phyloP scores from a whole-genome alignment of 352 stramenopile genomes.

The Pseudoperonospora humuli region DNA sequence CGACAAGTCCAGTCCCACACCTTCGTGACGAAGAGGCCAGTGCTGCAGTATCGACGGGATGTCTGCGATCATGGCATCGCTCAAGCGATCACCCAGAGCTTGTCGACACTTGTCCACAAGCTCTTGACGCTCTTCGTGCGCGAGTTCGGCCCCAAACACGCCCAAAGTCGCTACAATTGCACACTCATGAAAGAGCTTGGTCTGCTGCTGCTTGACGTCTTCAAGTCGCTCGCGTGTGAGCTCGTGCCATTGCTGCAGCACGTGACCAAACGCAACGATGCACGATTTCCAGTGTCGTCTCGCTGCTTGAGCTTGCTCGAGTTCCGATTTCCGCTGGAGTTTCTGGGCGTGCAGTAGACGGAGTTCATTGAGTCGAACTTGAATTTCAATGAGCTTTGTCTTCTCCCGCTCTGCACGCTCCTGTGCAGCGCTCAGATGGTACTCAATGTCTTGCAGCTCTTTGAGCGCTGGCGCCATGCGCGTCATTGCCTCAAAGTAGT shows the following conservation, averaged over 20 bases:
- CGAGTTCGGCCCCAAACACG: constrained; percentile 24
- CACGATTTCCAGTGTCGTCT: constrained; percentile 34
- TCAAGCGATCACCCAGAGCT: no score
- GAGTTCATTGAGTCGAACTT: constrained; percentile 42
- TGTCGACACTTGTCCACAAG: constrained; percentile 21
- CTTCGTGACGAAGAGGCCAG: constrained; percentile 26
- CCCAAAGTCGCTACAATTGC: constrained; percentile 25
- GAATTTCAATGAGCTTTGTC: constrained; percentile 42
- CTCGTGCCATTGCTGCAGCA: constrained; percentile 32
- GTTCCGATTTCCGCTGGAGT: constrained; percentile 31
- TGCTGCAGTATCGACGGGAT: constrained; percentile 16
- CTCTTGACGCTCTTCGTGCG: constrained; percentile 15
- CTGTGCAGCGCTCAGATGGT: constrained; percentile 33
- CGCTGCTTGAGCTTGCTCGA: constrained; percentile 46
- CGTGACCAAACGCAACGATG: constrained; percentile 29
- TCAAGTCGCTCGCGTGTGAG: constrained; percentile 17
- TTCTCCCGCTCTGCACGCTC: constrained; percentile 35
- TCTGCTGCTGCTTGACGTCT: constrained; percentile 15
- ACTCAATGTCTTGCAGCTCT: constrained; percentile 34
- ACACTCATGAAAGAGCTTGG: constrained; percentile 30
- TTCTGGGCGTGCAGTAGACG: constrained; percentile 25
- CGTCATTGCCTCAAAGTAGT: constrained; percentile 67
- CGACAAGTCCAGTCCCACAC: constrained; percentile 20
- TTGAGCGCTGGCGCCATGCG: constrained; percentile 43
- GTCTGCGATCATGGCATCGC: constrained; percentile 2